phyloP scores from a whole-genome alignment of 2,329 filamentous ascomycete genomes.

The Xylaria sp. region DNA sequence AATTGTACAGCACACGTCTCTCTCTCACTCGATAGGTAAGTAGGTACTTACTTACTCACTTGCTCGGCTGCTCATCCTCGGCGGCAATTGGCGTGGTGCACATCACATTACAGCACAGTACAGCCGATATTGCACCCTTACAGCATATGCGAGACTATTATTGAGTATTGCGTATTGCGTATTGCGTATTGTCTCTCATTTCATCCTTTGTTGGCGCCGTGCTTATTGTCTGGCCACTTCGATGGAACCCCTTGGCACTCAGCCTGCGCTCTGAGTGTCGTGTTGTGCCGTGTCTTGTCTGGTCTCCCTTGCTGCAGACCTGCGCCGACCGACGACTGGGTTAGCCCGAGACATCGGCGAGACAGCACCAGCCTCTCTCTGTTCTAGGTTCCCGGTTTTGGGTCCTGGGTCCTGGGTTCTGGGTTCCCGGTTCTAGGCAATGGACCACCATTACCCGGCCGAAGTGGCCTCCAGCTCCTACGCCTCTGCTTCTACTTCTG shows the following conservation, averaged over 20 bases:
- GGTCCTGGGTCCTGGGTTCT: too few relatives aligned
- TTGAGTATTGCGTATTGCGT: too few relatives aligned
- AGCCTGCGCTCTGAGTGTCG: background rate
- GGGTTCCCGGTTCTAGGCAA: background rate
- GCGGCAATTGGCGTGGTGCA: background rate
- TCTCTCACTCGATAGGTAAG: too few relatives aligned
- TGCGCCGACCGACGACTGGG: background rate
- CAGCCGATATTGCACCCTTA: too few relatives aligned
- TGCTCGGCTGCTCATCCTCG: background rate
- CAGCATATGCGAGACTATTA: too few relatives aligned
- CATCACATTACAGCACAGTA: too few relatives aligned
- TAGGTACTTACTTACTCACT: too few relatives aligned
- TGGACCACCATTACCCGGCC: conserved; percentile 14
- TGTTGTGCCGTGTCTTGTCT: background rate
- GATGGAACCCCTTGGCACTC: background rate
- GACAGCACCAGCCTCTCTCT: too few relatives aligned
- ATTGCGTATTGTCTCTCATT: background rate
- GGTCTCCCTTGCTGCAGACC: background rate
- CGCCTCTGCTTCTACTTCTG: background rate
- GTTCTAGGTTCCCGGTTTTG: too few relatives aligned
- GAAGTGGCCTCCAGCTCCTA: conserved; percentile 16
- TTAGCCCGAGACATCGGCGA: conserved; percentile 1
- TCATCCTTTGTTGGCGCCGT: background rate
- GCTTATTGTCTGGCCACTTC: background rate
- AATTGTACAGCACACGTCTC: too few relatives aligned